A percentile compares a stretch with the other conserved stretches of the same genome.
These are phyloP conservation scores for Solidago caesia DNA, from an alignment of 129 eudicot genomes.

Conservation along the genomic window DNA sequence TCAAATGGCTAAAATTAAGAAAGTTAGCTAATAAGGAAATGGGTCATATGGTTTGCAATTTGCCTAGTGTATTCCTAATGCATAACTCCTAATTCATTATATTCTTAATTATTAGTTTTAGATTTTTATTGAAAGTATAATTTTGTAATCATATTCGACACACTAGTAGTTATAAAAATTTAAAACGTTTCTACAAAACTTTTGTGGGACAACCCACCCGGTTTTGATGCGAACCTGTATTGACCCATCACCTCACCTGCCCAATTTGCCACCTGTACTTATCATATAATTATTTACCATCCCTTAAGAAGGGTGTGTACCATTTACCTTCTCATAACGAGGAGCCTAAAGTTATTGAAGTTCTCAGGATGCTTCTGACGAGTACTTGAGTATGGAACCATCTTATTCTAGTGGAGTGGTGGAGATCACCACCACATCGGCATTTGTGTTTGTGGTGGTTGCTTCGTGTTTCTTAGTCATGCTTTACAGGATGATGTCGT, in stretches of 20 bases:
- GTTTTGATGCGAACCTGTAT: neutral
- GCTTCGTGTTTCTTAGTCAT: slow-evolving; percentile 92
- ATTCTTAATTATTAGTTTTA: neutral
- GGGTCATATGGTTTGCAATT: neutral
- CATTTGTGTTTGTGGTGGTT: slow-evolving; percentile 78
- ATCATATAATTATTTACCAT: neutral
- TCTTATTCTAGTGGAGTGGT: slow-evolving; percentile 58
- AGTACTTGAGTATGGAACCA: slow-evolving; percentile 34
- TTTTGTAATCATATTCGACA: neutral
- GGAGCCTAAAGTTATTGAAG: neutral
- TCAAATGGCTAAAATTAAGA: neutral
- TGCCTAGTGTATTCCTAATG: slow-evolving; percentile 9
- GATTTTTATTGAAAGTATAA: neutral
- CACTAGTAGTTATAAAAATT: neutral
- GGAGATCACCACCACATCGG: slow-evolving; percentile 79
- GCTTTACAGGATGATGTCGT: slow-evolving; percentile 93
- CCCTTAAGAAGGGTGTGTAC: neutral
- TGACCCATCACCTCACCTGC: neutral
- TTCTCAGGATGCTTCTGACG: slow-evolving; percentile 83
- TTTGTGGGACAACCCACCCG: neutral
- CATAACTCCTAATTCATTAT: neutral
- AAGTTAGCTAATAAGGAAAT: neutral
- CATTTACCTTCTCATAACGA: neutral
- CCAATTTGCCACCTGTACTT: neutral
- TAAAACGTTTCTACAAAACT: neutral